A percentile compares a stretch with the other conserved stretches of the same genome.
Conservation (phyloP, 306 rosid species). For the Casuarina glauca region DNA sequence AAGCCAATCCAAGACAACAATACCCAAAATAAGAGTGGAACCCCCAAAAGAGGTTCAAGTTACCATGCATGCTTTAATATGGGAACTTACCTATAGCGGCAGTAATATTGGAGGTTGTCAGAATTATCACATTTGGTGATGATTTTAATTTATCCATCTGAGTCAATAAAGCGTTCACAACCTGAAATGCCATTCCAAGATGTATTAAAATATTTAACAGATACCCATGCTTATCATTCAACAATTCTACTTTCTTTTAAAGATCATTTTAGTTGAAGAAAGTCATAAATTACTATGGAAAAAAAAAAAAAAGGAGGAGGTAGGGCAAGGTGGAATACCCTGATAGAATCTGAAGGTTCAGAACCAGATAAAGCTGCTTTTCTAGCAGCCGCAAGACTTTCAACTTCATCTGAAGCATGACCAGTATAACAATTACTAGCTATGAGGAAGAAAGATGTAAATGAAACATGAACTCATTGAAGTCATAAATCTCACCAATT, state of each 20-base stretch:
- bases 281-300: background rate
- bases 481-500: constrained; percentile 72
- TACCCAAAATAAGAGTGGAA: background rate
- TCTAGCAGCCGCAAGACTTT: constrained; percentile 96
- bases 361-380: constrained; percentile 98
- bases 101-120: constrained; percentile 95
- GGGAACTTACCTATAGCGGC: constrained; percentile 80
- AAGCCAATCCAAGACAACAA: background rate
- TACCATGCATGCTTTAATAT: background rate
- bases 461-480: constrained; percentile 24
- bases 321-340: constrained; percentile 56
- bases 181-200: constrained; percentile 59
- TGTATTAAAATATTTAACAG: constrained; percentile 14
- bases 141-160: constrained; percentile 94
- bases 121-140: constrained; percentile 86
- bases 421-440: constrained; percentile 26
- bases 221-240: background rate
- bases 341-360: constrained; percentile 98
- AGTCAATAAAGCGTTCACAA: constrained; percentile 90
- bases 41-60: background rate
- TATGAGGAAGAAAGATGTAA: constrained; percentile 27
- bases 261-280: background rate
- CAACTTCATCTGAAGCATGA: constrained; percentile 86
- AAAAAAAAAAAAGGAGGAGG: constrained; percentile 1
- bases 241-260: background rate